phyloP scores from a whole-genome alignment of 2,329 filamentous ascomycete species.

The Fonsecaea pedrosoi region DNA sequence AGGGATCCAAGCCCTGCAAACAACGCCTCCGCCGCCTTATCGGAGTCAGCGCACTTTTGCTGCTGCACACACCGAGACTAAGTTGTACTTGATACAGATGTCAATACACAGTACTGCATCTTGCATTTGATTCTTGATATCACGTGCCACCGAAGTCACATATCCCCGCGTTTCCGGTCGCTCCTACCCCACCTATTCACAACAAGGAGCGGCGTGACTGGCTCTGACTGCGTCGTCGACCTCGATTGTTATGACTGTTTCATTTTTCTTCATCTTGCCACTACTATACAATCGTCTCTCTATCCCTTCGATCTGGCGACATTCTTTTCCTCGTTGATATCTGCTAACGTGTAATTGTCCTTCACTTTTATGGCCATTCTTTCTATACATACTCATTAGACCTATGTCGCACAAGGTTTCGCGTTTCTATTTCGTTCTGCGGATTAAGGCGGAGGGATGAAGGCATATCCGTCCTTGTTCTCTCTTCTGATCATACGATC shows the following conservation, averaged over 20 bases:
- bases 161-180: not conserved
- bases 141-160: not conserved
- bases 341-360: not conserved
- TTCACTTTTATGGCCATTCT: not conserved
- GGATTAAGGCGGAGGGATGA: not conserved
- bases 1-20: not conserved
- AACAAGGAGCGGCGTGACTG: not conserved
- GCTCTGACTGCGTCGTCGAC: not conserved
- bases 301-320: not conserved
- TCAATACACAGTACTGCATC: not conserved
- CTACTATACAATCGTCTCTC: not conserved
- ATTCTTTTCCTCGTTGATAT: not conserved
- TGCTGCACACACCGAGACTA: not conserved
- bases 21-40: not conserved
- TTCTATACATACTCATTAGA: not conserved
- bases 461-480: not conserved
- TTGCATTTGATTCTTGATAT: not conserved
- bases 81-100: not conserved
- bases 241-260: not conserved
- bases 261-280: not conserved
- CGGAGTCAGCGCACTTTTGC: not conserved
- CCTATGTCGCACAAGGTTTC: not conserved
- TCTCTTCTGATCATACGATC: not conserved
- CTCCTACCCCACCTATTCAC: not conserved
- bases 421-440: not conserved